Base-by-base conservation (phyloP, 83 land plant genomes). In the Picea engelmannii region DNA sequence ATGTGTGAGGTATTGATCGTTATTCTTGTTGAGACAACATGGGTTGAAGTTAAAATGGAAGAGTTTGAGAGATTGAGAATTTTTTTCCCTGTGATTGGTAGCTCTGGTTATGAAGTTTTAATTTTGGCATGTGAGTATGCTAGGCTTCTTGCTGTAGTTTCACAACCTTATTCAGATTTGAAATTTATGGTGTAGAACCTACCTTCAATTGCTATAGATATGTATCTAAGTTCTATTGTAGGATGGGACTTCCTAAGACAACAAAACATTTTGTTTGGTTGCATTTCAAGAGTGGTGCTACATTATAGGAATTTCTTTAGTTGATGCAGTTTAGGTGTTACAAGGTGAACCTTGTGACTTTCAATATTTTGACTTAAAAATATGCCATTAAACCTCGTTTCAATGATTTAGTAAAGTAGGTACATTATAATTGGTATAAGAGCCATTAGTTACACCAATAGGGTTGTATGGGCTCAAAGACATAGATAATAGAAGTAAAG, bases 91-190 rank as follows among this genome's bases (percentile, higher is more conserved):
- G 16, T 76, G 52, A 15, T 63, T 17, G 65, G 75, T 40, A 80
- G 42, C 74, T 31, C 65, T 64, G 59, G 89, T 81, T 92, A 90
- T 76, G 89, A 92, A 62, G 81, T 81, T 68, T 69, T 95, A 49
- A 82, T 95, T 78, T 71, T 78, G 11, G 76, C 87, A 69, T 93
- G 91, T 78, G 82, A 71, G 59, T 84, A 87, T 47, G 74, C 79
- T 78, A 95, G 86, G 77, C 80, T 65, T 27, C 83, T 83, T 58
- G 77, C 79, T 81, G 87, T 86, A 62, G 91, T 92, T 78, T 87
- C 94, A 71, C 91, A 90, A 58, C 38, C 92, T 44, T 90, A 83
- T 63, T 88, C 91, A 52, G 95, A 89, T 73, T 86, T 95, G 92
- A 84, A 70, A 64, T 87, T 86, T 76, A 62, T 85, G 90, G 87